Percentiles rank a stretch among this genome's conserved stretches.
phyloP scores from a whole-genome alignment of 108 stramenopile genomes.

The Cyclotella sp. region DNA sequence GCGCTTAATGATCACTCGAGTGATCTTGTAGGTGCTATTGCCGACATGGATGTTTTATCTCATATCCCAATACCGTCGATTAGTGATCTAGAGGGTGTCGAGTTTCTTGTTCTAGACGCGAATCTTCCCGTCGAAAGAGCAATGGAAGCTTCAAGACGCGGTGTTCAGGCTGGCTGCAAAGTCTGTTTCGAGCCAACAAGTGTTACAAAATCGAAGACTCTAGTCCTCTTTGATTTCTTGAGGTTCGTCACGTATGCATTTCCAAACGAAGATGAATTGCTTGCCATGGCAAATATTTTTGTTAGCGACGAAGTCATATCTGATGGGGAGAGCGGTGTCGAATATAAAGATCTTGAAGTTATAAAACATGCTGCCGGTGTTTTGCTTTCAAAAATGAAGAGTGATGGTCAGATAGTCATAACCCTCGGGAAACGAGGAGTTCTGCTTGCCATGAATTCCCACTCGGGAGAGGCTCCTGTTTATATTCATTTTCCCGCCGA shows the following conservation, averaged over 20 bases:
- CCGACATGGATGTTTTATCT: constrained; percentile 79
- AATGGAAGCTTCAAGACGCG: constrained; percentile 48
- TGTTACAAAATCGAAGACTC: constrained; percentile 58
- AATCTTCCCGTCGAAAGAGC: constrained; percentile 58
- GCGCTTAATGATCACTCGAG: constrained; percentile 71
- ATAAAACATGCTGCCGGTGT: constrained; percentile 34
- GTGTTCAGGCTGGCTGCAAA: constrained; percentile 35
- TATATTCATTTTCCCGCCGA: constrained; percentile 49
- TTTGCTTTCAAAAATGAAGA: constrained; percentile 55
- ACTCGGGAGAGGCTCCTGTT: neutral
- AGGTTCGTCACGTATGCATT: constrained; percentile 51
- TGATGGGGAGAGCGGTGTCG: neutral
- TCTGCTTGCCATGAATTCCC: constrained; percentile 51
- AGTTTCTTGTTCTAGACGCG: constrained; percentile 76
- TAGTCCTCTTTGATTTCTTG: constrained; percentile 40
- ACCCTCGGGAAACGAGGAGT: constrained; percentile 63
- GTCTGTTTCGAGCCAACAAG: constrained; percentile 79
- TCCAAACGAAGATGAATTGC: constrained; percentile 71
- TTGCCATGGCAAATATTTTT: constrained; percentile 57
- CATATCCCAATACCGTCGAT: constrained; percentile 52
- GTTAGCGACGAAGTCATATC: neutral
- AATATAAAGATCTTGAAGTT: constrained; percentile 14
- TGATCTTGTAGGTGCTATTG: constrained; percentile 81
- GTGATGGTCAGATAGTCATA: constrained; percentile 50
- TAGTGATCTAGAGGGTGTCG: constrained; percentile 40